Base-by-base conservation (phyloP, 768 basidiomycete species). In the Amylocystis lapponica region DNA sequence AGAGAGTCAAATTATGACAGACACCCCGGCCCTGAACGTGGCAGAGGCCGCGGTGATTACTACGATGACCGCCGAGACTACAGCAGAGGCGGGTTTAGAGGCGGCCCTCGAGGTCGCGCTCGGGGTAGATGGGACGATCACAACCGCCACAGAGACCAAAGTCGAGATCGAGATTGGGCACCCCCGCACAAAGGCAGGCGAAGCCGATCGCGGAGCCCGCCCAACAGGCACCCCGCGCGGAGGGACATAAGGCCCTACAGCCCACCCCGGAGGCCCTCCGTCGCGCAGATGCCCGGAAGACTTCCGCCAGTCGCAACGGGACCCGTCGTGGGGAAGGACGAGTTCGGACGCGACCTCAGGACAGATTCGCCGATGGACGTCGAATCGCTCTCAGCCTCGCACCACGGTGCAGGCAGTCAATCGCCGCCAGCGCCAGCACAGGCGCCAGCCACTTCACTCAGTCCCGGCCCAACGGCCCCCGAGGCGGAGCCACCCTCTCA, bases 261-360 rank as follows among this genome's bases (percentile, higher is more conserved):
- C 59, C 83, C 83, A 48, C 75, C 80, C 8, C 47, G 50, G 43
- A 36, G 42, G 17, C 41, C 35, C 65, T 66, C 43, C 71, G 74
- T 52, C 67, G 70, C 36, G 8, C 27, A 27, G 43, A 19, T 56
- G 54, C 40, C 58, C 50, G 50, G 48, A 16, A 34, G n/a, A 10
- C 19, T 30, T 14, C 60, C 53, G 17, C 48, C 46, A 36, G 7
- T 47, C 31, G 25, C 39, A 36, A 27, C 16, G n/a, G 50, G 50
- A 39, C 65, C 57, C 37, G 58, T 58, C 41, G 51, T 60, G n/a
- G 79, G 67, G 45, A 87, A 80, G 64, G 87, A 91, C 74, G 87
- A 91, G 63, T 91, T 91, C 64, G 87, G 88, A 52, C 81, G 88
- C 54, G 86, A 90, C 60, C 72, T 88, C 57, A 74, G 87, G 54